phyloP scores from a whole-genome alignment of 1,284 basidiomycete genomes.

The Chalciporus piperatoides region DNA sequence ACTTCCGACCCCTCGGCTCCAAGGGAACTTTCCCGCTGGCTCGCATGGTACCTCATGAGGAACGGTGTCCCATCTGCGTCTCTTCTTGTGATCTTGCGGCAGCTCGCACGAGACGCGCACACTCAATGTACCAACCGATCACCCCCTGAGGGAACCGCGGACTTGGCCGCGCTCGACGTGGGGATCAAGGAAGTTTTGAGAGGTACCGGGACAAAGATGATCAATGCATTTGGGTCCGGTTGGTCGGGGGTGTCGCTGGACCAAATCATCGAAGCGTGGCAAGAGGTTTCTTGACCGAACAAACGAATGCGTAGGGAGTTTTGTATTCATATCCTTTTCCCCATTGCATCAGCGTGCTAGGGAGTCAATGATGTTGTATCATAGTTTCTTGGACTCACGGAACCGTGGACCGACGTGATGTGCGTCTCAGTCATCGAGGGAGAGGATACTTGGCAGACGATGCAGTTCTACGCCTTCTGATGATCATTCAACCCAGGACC shows the following conservation, averaged over 20 bases:
- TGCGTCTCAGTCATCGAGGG: too few relatives aligned
- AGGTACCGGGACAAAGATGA: constrained; percentile 63
- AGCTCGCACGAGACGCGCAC: constrained; percentile 58
- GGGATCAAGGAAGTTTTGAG: constrained; percentile 69
- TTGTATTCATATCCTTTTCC: not conserved
- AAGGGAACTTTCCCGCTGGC: constrained; percentile 36
- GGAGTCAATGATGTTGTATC: too few relatives aligned
- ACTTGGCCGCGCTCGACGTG: constrained; percentile 45
- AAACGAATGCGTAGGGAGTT: constrained; percentile 14
- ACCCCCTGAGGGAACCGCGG: constrained; percentile 47
- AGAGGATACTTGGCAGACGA: too few relatives aligned
- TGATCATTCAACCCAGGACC: too few relatives aligned
- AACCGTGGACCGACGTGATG: too few relatives aligned
- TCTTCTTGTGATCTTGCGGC: constrained; percentile 53
- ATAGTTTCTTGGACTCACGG: too few relatives aligned
- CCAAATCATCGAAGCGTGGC: constrained; percentile 59
- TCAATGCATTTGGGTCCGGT: constrained; percentile 58
- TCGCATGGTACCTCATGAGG: constrained; percentile 61
- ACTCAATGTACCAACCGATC: constrained; percentile 43
- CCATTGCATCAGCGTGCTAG: too few relatives aligned
- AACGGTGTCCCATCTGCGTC: constrained; percentile 67
- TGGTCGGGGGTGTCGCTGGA: constrained; percentile 65
- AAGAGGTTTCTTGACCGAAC: constrained; percentile 16
- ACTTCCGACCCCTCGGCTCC: constrained; percentile 2
- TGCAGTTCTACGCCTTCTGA: too few relatives aligned